A percentile compares a stretch with the other conserved stretches of the same genome.
Evolutionary conservation across 208 protist genomes (phyloP).

Genomic region (Acanthamoeba culbertsoni): DNA sequence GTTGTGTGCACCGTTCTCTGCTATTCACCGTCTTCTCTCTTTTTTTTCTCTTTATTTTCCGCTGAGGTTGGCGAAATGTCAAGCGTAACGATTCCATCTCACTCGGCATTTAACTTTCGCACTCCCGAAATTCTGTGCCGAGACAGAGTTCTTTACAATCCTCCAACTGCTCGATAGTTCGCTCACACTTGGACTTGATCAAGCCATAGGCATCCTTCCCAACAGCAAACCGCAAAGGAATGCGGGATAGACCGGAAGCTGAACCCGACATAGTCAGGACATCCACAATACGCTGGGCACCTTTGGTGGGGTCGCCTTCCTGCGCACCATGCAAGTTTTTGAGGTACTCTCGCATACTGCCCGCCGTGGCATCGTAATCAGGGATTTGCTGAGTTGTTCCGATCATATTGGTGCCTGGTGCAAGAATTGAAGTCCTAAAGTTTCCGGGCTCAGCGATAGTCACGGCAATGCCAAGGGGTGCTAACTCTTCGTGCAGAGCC

Average conservation of each 20-base stretch:
- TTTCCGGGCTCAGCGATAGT: conserved; percentile 15
- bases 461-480: conserved; percentile 41
- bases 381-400: neutral
- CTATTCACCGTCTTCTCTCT: too few relatives aligned
- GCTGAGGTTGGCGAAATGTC: too few relatives aligned
- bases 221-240: neutral
- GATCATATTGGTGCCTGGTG: neutral
- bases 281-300: conserved; percentile 1
- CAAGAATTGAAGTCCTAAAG: conserved; percentile 39
- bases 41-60: too few relatives aligned
- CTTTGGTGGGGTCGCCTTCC: conserved; percentile 50
- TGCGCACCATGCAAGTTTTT: neutral
- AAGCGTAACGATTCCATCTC: too few relatives aligned
- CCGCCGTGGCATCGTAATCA: conserved; percentile 14
- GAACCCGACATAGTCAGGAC: conserved; percentile 35
- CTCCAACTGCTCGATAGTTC: neutral
- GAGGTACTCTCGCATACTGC: neutral
- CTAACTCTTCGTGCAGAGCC: conserved; percentile 12
- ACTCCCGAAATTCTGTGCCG: neutral
- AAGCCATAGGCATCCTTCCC: neutral
- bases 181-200: neutral
- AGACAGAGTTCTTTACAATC: neutral
- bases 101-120: too few relatives aligned
- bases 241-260: neutral
- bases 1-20: too few relatives aligned